A percentile compares a stretch with the other conserved stretches of the same genome.
phyloP scores from a whole-genome alignment of 257 asterid genomes.

The Gentiana straminea region DNA sequence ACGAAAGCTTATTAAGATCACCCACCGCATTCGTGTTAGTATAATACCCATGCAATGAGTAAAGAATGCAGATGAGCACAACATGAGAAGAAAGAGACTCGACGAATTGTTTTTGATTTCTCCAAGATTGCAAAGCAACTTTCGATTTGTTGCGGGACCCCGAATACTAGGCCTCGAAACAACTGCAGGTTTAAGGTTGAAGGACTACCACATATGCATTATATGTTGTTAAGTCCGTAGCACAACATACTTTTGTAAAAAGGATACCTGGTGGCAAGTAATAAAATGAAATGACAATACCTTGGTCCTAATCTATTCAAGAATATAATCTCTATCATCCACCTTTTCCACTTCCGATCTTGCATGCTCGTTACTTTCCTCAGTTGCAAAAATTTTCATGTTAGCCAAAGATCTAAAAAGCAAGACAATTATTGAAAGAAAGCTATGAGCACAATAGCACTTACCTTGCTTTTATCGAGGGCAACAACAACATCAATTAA shows the following conservation, averaged over 20 bases:
- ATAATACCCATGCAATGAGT: not conserved
- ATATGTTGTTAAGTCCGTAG: constrained; percentile 21
- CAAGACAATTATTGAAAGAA: not conserved
- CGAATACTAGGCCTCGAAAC: constrained; percentile 54
- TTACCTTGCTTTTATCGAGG: constrained; percentile 78
- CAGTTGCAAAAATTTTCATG: constrained; percentile 46
- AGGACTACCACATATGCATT: constrained; percentile 40
- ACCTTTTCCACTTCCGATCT: constrained; percentile 39
- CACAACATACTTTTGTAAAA: constrained; percentile 1
- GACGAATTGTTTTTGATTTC: constrained; percentile 87
- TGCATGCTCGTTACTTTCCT: constrained; percentile 55
- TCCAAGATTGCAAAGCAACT: constrained; percentile 81
- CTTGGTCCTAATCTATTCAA: constrained; percentile 82
- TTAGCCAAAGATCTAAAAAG: constrained; percentile 14
- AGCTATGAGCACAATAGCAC: constrained; percentile 11
- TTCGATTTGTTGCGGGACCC: constrained; percentile 63
- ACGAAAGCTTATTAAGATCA: constrained; percentile 57
- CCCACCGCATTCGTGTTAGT: constrained; percentile 3
- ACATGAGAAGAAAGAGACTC: constrained; percentile 27
- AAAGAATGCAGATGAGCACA: not conserved
- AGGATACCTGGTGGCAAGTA: not conserved
- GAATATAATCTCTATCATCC: constrained; percentile 63
- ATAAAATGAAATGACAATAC: constrained; percentile 19
- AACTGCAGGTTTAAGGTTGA: constrained; percentile 70
- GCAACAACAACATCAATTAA: constrained; percentile 60